A percentile compares a stretch with the other conserved stretches of the same genome.
Conservation (phyloP, 306 rosid species). For the Dryas octopetala region DNA sequence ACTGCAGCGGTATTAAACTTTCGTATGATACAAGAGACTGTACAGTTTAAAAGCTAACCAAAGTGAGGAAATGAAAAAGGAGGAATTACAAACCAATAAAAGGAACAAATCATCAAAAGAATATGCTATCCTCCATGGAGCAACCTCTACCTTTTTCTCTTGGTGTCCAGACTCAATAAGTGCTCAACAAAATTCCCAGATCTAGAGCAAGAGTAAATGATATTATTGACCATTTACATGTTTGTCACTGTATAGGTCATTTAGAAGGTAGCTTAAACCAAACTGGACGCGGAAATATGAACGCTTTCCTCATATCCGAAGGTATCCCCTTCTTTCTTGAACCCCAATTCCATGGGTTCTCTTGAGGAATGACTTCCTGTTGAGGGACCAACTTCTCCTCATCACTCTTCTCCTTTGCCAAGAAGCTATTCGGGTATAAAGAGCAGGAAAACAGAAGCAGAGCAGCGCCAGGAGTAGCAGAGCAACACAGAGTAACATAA, state of each 20-base stretch:
- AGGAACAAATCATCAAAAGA: constrained; percentile 26
- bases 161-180: not conserved
- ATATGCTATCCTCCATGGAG: constrained; percentile 24
- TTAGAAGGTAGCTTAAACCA: not conserved
- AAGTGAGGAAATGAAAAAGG: not conserved
- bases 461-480: constrained; percentile 63
- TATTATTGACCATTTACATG: not conserved
- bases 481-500: constrained; percentile 61
- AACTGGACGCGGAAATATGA: not conserved
- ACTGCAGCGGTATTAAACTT: not conserved
- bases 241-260: not conserved
- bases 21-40: constrained; percentile 21
- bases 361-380: constrained; percentile 67
- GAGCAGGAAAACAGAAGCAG: constrained; percentile 79
- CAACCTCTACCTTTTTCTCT: constrained; percentile 11
- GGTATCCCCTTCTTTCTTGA: constrained; percentile 69
- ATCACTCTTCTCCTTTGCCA: constrained; percentile 50
- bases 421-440: constrained; percentile 49
- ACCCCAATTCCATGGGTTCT: constrained; percentile 43
- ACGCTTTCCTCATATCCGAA: constrained; percentile 53
- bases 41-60: constrained; percentile 41
- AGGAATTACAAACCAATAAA: not conserved
- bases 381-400: constrained; percentile 73
- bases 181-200: not conserved
- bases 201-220: not conserved